Percentiles rank a stretch among this genome's conserved stretches.
phyloP scores from a whole-genome alignment of 306 rosid genomes.

The Vigna hirtella region DNA sequence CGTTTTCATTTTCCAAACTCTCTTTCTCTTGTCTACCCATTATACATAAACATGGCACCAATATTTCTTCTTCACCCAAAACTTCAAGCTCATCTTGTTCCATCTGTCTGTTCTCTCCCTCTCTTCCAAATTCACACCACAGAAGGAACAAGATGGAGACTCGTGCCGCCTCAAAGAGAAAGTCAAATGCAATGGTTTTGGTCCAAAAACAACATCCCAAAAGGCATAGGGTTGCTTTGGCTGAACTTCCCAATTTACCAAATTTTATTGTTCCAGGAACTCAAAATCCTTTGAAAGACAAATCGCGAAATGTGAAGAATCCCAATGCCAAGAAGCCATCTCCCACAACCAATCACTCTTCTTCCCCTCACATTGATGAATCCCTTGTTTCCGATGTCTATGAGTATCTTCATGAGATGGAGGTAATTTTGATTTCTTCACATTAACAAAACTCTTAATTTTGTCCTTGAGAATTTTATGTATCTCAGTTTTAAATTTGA shows the following conservation, averaged over 20 bases:
- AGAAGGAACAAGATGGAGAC: slow-evolving; percentile 5
- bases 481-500: not conserved
- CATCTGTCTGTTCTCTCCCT: not conserved
- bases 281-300: not conserved
- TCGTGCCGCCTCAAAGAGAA: slow-evolving; percentile 41
- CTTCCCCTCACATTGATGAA: not conserved
- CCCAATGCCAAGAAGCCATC: slow-evolving; percentile 33
- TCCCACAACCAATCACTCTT: not conserved
- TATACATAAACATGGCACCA: not conserved
- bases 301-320: slow-evolving; percentile 33
- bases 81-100: not conserved
- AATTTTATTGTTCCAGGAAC: slow-evolving; percentile 28
- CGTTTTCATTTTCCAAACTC: not conserved
- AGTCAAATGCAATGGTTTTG: slow-evolving; percentile 39
- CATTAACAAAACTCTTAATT: too few relatives aligned
- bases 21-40: not conserved
- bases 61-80: not conserved
- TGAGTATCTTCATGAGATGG: slow-evolving; percentile 62
- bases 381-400: slow-evolving; percentile 35
- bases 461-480: not conserved
- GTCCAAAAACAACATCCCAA: slow-evolving; percentile 39
- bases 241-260: slow-evolving; percentile 59
- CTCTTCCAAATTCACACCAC: not conserved
- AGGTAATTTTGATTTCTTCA: slow-evolving; percentile 51
- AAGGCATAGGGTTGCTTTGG: slow-evolving; percentile 63